A percentile compares a stretch with the other conserved stretches of the same genome.
Evolutionary conservation across 192 early-diverging fungal genomes (phyloP).

Genomic region (Thamnidium elegans): DNA sequence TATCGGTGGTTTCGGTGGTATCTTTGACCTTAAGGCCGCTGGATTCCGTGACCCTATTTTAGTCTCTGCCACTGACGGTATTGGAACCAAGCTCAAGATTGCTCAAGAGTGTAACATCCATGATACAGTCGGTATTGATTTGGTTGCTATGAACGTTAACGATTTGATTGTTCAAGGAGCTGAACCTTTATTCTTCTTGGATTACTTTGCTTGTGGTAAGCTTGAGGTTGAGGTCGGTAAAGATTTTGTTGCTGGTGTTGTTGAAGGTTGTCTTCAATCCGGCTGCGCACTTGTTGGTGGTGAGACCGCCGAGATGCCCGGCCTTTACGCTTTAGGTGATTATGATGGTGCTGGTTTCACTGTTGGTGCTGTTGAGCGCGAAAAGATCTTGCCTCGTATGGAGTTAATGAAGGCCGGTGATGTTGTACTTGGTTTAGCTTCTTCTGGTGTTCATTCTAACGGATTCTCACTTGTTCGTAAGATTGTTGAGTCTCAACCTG

Average conservation of each 20-base stretch:
- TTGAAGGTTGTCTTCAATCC: slow-evolving; percentile 85
- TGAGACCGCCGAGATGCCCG: slow-evolving; percentile 99
- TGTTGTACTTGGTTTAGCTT: slow-evolving; percentile 84
- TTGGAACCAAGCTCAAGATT: slow-evolving; percentile 98
- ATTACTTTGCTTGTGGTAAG: slow-evolving; percentile 96
- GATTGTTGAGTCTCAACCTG: slow-evolving; percentile 67
- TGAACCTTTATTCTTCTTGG: slow-evolving; percentile 97
- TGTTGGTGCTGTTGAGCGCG: slow-evolving; percentile 93
- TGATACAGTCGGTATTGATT: slow-evolving; percentile 94
- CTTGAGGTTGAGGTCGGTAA: slow-evolving; percentile 89
- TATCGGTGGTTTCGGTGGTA: slow-evolving; percentile 97
- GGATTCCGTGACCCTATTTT: slow-evolving; percentile 93
- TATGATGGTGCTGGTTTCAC: slow-evolving; percentile 97
- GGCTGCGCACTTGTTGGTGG: slow-evolving; percentile 96
- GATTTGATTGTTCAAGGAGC: slow-evolving; percentile 98
- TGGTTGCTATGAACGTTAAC: slow-evolving; percentile 99
- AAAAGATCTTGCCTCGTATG: slow-evolving; percentile 81
- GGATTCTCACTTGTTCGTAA: slow-evolving; percentile 98
- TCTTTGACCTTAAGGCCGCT: slow-evolving; percentile 93
- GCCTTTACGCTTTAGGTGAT: slow-evolving; percentile 82
- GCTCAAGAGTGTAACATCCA: slow-evolving; percentile 84
- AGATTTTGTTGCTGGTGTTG: slow-evolving; percentile 92
- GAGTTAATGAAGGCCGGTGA: slow-evolving; percentile 76
- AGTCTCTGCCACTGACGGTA: slow-evolving; percentile 97
- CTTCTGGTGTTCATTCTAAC: slow-evolving; percentile 98